Conservation (phyloP, 1,284 basidiomycete species). For the Puccinia coronata region DNA sequence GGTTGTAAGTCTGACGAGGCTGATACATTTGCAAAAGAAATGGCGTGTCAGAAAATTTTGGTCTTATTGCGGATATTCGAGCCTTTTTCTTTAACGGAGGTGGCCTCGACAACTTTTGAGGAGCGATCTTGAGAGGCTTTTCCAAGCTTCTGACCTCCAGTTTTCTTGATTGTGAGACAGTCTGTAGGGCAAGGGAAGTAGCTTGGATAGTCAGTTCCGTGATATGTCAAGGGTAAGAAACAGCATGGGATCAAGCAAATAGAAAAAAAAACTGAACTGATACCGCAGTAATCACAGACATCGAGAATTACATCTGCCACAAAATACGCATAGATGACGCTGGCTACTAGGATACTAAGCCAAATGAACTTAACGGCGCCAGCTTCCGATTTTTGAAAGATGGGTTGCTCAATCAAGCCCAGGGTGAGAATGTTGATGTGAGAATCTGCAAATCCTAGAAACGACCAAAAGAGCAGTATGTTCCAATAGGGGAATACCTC, state of each 20-base stretch:
- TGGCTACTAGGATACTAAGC: constrained; percentile 35
- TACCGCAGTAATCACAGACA: constrained; percentile 47
- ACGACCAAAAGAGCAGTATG: constrained; percentile 78
- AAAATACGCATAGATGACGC: constrained; percentile 44
- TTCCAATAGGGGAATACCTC: constrained; percentile 79
- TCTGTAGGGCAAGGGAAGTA: neutral
- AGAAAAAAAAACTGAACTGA: constrained; percentile 41
- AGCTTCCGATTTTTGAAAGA: constrained; percentile 45
- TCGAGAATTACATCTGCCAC: constrained; percentile 46
- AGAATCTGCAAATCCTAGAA: constrained; percentile 72
- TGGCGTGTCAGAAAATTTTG: neutral
- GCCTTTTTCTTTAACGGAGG: neutral
- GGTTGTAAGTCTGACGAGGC: neutral
- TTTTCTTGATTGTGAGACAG: constrained; percentile 26
- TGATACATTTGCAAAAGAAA: neutral
- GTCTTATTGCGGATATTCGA: constrained; percentile 27
- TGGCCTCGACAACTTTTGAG: constrained; percentile 13
- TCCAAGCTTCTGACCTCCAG: constrained; percentile 14
- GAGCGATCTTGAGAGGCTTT: neutral
- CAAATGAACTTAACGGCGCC: constrained; percentile 25
- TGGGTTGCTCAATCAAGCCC: constrained; percentile 24
- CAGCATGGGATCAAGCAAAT: neutral
- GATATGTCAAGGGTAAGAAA: neutral
- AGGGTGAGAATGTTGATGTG: constrained; percentile 26
- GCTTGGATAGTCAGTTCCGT: neutral